phyloP scores from a whole-genome alignment of 768 basidiomycete genomes.

The Krasilnikovozyma curviuscula region DNA sequence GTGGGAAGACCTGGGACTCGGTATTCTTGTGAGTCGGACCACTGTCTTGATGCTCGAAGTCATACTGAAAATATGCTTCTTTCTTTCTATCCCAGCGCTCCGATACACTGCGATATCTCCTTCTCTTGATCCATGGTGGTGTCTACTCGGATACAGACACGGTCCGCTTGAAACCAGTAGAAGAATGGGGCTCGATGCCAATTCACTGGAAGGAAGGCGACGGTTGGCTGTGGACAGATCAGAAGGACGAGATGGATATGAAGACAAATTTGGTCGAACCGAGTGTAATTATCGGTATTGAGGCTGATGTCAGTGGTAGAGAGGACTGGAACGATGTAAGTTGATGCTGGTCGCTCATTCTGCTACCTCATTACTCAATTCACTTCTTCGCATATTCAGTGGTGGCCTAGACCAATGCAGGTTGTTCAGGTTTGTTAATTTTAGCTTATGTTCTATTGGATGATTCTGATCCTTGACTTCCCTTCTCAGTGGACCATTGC shows the following conservation, averaged over 20 bases:
- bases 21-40: too few relatives aligned
- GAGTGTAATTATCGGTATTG: conserved; percentile 29
- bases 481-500: conserved; percentile 35
- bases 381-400: conserved; percentile 12
- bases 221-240: not conserved
- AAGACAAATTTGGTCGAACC: conserved; percentile 16
- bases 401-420: conserved; percentile 28
- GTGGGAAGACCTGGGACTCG: too few relatives aligned
- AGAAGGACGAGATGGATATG: too few relatives aligned
- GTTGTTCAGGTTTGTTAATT: too few relatives aligned
- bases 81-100: too few relatives aligned
- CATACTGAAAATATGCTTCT: too few relatives aligned
- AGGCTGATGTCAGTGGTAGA: conserved; percentile 31
- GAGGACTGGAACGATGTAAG: conserved; percentile 28
- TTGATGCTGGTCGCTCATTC: not conserved
- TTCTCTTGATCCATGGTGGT: too few relatives aligned
- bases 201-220: conserved; percentile 9
- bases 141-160: conserved; percentile 30
- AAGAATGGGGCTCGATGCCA: conserved; percentile 21
- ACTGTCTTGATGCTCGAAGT: too few relatives aligned
- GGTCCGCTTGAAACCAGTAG: conserved; percentile 21
- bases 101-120: too few relatives aligned
- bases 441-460: too few relatives aligned
- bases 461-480: too few relatives aligned
- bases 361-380: not conserved